phyloP scores from a whole-genome alignment of 257 asterid genomes.

The Solanum lycopersicoides region DNA sequence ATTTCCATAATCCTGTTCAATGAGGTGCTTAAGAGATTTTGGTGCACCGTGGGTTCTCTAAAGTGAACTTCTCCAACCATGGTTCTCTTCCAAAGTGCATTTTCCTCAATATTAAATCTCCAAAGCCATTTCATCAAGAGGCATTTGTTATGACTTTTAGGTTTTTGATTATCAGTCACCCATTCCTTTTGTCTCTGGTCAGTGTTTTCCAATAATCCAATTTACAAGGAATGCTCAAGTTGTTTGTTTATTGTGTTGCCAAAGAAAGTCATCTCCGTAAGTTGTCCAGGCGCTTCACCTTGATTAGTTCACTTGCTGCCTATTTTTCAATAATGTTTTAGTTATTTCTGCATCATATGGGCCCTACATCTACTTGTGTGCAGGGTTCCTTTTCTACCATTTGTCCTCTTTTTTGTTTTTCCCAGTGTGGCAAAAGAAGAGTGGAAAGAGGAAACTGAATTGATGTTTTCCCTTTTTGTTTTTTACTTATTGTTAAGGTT shows the following conservation, averaged over 20 bases:
- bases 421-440: neutral
- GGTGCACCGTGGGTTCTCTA: neutral
- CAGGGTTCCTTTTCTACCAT: neutral
- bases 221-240: neutral
- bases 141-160: neutral
- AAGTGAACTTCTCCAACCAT: neutral
- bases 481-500: conserved; percentile 28
- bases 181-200: neutral
- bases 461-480: neutral
- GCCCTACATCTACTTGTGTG: neutral
- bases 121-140: neutral
- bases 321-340: neutral
- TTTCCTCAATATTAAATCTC: neutral
- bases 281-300: neutral
- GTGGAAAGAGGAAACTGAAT: neutral
- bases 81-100: neutral
- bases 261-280: neutral
- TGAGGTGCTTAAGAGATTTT: neutral
- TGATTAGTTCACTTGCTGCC: neutral
- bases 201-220: neutral
- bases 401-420: neutral
- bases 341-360: neutral
- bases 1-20: neutral
- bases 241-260: neutral
- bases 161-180: neutral